Base-by-base conservation (phyloP, 2,329 filamentous ascomycete species). In the Verticillium alfalfae region DNA sequence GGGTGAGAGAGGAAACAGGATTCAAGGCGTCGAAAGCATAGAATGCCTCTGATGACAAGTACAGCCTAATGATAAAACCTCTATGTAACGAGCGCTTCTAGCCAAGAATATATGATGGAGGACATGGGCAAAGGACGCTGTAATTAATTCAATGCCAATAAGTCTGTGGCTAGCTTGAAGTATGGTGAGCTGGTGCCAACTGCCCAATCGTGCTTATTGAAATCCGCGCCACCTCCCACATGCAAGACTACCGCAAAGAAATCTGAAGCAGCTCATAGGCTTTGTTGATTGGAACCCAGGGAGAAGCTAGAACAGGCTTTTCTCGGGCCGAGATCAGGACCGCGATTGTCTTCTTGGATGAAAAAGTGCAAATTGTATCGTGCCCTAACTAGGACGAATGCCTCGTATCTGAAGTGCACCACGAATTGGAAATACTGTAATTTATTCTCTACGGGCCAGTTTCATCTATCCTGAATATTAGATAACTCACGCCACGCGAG, bases 401-500 rank as follows among this genome's bases (percentile, higher is more conserved):
- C 26, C 4, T 31, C 26, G 5, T 5, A 31, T 31, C 26, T 31
- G 5, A 31, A 31, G 26, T 31, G 5, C 26, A 31, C 4, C 12
- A 26, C 41, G 18, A 5, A 13, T 3, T 18, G 1, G 41, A 3
- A n/a, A 22, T 22, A 49, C 5, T 5, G 26, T 5, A 31, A 5
- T 49, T 49, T 18, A 49, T 49, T 10, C 18, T 49, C 18, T 13
- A 18, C 18, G 41, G 3, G 5, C 8, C 10, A 18, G 2, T n/a
- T 49, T 22, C 41, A 18, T 22, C 8, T 10, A 18, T 49, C 41
- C n/a, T 22, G n/a, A 4, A 26, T n/a, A 26, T 22, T 22, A 1
- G 22, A 22, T 22, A 1, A 49, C 16, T 22, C n/a, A 57, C 6
- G 57, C 57, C 7, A 65, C 57, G 3, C 64, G 56, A 15, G 62